Percentiles rank a stretch among this genome's conserved stretches.
Evolutionary conservation across 106 monocot genomes (phyloP).

Genomic region (Dioscorea alata): DNA sequence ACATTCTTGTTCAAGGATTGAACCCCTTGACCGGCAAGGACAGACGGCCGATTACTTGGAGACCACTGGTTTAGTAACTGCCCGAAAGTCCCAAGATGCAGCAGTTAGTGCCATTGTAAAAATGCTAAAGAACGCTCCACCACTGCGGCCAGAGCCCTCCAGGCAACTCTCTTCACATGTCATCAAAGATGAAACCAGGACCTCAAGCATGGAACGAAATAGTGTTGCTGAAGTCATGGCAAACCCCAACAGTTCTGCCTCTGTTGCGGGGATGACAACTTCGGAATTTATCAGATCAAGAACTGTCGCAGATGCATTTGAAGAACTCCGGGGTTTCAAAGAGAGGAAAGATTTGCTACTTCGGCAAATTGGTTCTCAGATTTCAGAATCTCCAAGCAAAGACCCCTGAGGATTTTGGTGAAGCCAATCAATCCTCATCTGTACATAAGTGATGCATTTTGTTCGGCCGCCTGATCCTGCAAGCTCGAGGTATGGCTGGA

Average conservation of each 20-base stretch:
- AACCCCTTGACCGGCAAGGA: constrained; percentile 16
- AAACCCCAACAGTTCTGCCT: not conserved
- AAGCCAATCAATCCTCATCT: constrained; percentile 2
- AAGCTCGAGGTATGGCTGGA: constrained; percentile 14
- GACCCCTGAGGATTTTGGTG: constrained; percentile 11
- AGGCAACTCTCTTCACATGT: constrained; percentile 1
- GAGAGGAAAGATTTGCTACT: constrained; percentile 57
- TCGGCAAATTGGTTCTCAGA: constrained; percentile 19
- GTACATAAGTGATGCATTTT: constrained; percentile 41
- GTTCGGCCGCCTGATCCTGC: not conserved
- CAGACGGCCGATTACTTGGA: constrained; percentile 12
- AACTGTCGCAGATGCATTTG: constrained; percentile 63
- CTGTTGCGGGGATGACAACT: constrained; percentile 13
- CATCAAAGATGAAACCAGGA: constrained; percentile 5
- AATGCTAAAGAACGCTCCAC: constrained; percentile 59
- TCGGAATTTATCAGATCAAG: constrained; percentile 38
- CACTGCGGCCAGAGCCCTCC: constrained; percentile 32
- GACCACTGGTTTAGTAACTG: constrained; percentile 14
- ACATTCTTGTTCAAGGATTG: constrained; percentile 20
- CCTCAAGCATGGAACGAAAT: not conserved
- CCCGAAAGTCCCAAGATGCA: constrained; percentile 61
- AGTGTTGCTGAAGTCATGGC: constrained; percentile 3
- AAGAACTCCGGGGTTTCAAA: constrained; percentile 52
- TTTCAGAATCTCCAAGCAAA: constrained; percentile 7
- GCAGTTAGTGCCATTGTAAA: constrained; percentile 60